Evolutionary conservation across 2,329 filamentous ascomycete species (phyloP).

Genomic region (Fusarium sororula): DNA sequence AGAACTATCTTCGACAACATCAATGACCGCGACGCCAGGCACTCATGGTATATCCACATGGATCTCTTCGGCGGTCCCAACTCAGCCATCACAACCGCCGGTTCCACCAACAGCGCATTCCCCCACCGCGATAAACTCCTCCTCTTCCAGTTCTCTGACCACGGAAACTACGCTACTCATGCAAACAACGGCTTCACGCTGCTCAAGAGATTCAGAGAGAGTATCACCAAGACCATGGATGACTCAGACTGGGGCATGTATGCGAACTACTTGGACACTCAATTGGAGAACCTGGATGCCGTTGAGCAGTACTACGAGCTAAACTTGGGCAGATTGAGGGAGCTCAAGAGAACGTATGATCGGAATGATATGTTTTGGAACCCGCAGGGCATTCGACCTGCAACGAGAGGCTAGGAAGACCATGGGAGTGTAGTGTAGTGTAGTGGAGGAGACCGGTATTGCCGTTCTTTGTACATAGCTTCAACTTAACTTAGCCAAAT

Average conservation of each 20-base stretch:
- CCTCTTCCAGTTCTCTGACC: conserved; percentile 61
- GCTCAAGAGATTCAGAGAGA: conserved; percentile 48
- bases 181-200: conserved; percentile 47
- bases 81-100: conserved; percentile 48
- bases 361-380: conserved; percentile 53
- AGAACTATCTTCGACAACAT: conserved; percentile 30
- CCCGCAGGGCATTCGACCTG: conserved; percentile 46
- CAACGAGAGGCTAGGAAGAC: neutral
- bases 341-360: conserved; percentile 50
- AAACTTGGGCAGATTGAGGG: conserved; percentile 46
- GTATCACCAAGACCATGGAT: conserved; percentile 42
- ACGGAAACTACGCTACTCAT: conserved; percentile 42
- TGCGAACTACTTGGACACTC: conserved; percentile 53
- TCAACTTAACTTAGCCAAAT: neutral
- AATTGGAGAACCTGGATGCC: conserved; percentile 46
- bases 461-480: neutral
- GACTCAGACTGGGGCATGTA: conserved; percentile 51
- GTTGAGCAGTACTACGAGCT: conserved; percentile 50
- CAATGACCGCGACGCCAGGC: conserved; percentile 12
- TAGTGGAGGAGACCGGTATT: neutral
- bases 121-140: conserved; percentile 56
- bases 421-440: too few species aligned
- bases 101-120: conserved; percentile 46
- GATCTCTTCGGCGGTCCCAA: conserved; percentile 48
- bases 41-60: conserved; percentile 39